phyloP scores from a whole-genome alignment of 306 rosid species.

The Ammopiptanthus mongolicus region DNA sequence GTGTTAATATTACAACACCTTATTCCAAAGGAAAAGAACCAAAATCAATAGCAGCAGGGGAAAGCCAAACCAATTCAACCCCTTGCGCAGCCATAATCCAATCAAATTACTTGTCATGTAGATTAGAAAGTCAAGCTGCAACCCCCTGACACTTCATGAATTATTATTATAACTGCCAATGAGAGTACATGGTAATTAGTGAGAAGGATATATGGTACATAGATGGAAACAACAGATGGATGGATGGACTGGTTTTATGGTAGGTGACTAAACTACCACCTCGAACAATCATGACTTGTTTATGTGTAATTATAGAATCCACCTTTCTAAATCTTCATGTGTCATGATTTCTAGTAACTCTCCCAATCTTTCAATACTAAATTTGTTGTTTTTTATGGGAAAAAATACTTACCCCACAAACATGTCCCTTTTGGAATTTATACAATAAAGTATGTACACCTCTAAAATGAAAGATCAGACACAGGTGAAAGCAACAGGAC shows the following conservation, averaged over 20 bases:
- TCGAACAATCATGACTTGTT: conserved; percentile 34
- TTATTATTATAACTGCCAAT: not conserved
- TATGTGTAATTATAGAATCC: conserved; percentile 28
- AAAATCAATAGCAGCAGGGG: too few relatives aligned
- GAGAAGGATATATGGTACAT: conserved; percentile 13
- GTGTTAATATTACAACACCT: too few relatives aligned
- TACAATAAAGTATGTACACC: not conserved
- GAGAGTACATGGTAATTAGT: not conserved
- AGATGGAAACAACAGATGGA: conserved; percentile 27
- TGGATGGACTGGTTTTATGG: conserved; percentile 53
- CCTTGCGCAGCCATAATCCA: too few relatives aligned
- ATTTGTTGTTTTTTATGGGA: too few relatives aligned
- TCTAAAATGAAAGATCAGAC: too few relatives aligned
- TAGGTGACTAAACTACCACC: conserved; percentile 79
- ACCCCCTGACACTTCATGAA: not conserved
- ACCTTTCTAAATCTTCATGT: not conserved
- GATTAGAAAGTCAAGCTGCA: too few relatives aligned
- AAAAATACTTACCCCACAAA: too few relatives aligned
- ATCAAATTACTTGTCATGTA: too few relatives aligned
- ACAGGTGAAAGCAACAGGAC: not conserved
- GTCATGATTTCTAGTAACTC: conserved; percentile 17
- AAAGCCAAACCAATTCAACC: too few relatives aligned
- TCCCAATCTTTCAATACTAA: conserved; percentile 31
- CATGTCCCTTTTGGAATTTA: not conserved
- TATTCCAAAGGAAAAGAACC: too few relatives aligned